Evolutionary conservation across 805 yeast species (phyloP), one percentile per base, ranked within the genome.

Genomic region (Candida golubevii): DNA sequence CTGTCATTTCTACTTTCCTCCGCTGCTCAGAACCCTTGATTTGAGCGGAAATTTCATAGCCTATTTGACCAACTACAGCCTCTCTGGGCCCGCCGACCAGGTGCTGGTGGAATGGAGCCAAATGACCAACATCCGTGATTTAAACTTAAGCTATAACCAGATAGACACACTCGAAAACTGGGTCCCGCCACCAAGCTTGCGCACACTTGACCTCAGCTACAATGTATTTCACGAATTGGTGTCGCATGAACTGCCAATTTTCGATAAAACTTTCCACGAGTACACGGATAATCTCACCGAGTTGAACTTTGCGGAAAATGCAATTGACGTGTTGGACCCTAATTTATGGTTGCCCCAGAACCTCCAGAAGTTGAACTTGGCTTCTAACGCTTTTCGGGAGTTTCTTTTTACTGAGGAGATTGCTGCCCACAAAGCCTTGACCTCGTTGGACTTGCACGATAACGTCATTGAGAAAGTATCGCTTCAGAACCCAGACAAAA

Each of bases 41-140:
- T 47, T 66, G 18, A 45, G 60, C 4, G 66, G 65, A 2, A 64
- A 63, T 45, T 44, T 48, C 11, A 51, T 66, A 18, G 36, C 27
- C 7, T 57, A 57, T 30, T 48, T 65, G 39, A 39, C 44, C 8
- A 35, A 55, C 3, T 65, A 64, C 39, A 52, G 55, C 11, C 46
- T 41, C 6, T 32, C 13, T 1, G 26, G 42, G 14, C 45, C 43
- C 15, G 39, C 45, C 1, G 30, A 15, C 2, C 49, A 41, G 9
- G 35, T 42, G 7, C 23, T 18, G 23, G 33, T 49, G 12, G 45
- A 44, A 36, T 67, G 72, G 73, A 37, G 37, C 4, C 52, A 56
- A 4, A 47, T 67, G 44, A 33, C 41, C 0, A 54, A 57, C 23
- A 48, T 68, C 13, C 39, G 46, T 6, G 49, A 53, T 7, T 41